Percentiles rank a stretch among this genome's conserved stretches.
Evolutionary conservation across 371 early-diverging fungal genomes (phyloP).

Genomic region (Apophysomyces trapeziformis): DNA sequence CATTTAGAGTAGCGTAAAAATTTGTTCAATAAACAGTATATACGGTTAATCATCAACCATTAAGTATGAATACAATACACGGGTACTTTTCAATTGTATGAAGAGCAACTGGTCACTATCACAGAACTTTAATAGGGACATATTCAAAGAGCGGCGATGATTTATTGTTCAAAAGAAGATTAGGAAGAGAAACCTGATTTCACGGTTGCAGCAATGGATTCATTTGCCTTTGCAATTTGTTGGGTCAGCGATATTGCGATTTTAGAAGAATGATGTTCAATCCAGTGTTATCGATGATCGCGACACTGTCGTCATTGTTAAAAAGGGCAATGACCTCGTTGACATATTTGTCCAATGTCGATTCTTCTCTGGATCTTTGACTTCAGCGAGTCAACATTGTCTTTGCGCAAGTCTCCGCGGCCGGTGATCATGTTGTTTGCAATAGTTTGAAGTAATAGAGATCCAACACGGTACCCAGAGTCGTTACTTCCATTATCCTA

Average conservation of each 20-base stretch:
- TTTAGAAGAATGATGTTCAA: background rate
- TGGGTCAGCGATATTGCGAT: background rate
- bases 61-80: no score
- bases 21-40: no score
- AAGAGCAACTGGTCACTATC: no score
- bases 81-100: no score
- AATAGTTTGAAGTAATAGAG: slow-evolving; percentile 3
- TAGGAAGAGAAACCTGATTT: no score
- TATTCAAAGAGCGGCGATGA: no score
- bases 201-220: background rate
- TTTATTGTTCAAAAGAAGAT: no score
- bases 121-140: no score
- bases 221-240: slow-evolving; percentile 10
- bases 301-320: slow-evolving; percentile 4
- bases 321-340: slow-evolving; percentile 2
- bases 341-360: background rate
- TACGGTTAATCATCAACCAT: no score
- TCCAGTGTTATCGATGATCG: slow-evolving; percentile 1
- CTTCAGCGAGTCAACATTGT: background rate
- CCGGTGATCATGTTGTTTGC: slow-evolving; percentile 2
- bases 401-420: background rate
- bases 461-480: slow-evolving; percentile 12
- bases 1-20: no score
- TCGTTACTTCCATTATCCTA: slow-evolving; percentile 9
- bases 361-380: background rate